These are phyloP conservation scores for Venturiaceae sp. DNA, from an alignment of 2,329 filamentous ascomycete species.

Conservation along the genomic window DNA sequence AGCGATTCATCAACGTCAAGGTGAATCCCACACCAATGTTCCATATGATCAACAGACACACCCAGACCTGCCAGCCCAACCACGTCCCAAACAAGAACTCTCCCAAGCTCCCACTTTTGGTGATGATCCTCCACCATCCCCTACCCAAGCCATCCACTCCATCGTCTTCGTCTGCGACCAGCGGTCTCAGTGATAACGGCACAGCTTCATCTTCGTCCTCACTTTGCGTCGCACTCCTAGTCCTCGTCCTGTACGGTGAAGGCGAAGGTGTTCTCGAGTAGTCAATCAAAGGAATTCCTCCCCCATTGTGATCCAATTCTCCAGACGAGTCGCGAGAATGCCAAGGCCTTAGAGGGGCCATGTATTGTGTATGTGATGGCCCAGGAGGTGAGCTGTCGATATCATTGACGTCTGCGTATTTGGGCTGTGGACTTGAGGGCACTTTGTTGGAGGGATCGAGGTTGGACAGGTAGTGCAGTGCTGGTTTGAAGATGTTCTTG, in stretches of 20 bases:
- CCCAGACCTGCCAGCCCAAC: conserved; percentile 38
- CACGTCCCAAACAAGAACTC: conserved; percentile 38
- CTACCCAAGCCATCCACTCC: conserved; percentile 24
- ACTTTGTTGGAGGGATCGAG: conserved; percentile 12
- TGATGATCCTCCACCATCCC: conserved; percentile 21
- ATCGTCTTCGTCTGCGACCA: conserved; percentile 21
- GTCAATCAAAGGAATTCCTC: conserved; percentile 32
- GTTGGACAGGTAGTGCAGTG: conserved; percentile 27
- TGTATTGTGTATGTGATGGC: conserved; percentile 25
- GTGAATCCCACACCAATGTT: conserved; percentile 37
- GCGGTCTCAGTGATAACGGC: conserved; percentile 25
- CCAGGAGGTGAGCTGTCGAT: conserved; percentile 20
- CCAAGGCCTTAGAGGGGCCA: conserved; percentile 18
- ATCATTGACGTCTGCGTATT: conserved; percentile 14
- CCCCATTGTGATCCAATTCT: conserved; percentile 25
- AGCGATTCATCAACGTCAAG: conserved; percentile 39
- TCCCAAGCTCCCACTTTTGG: conserved; percentile 28
- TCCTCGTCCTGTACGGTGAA: conserved; percentile 28
- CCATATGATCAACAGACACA: conserved; percentile 38
- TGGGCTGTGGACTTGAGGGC: conserved; percentile 10
- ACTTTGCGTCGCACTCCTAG: conserved; percentile 30
- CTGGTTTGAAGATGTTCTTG: conserved; percentile 26
- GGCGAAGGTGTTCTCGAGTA: conserved; percentile 29
- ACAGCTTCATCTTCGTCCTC: conserved; percentile 40
- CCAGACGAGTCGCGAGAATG: conserved; percentile 9